Evolutionary conservation across 1,284 basidiomycete species (phyloP), one percentile per base, ranked within the genome.

Genomic region (Cutaneotrichosporon cutaneum): DNA sequence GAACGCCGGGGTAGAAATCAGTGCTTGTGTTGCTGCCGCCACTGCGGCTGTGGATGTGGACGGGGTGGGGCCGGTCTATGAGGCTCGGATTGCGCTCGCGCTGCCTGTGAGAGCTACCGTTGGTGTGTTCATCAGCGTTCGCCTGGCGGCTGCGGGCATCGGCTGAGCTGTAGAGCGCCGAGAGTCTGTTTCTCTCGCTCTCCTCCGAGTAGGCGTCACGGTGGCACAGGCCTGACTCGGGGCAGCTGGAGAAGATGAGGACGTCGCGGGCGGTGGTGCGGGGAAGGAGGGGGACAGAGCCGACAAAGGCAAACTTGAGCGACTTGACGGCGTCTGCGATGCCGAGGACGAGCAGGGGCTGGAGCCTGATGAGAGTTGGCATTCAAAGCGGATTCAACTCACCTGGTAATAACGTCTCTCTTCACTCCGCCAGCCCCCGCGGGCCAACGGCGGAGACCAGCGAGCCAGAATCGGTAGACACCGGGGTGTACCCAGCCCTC

Each of bases 401-500:
- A 76, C 75, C 62, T 70, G 26, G 73, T 66, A 0, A 72, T 64
- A 0, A 64, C 50, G n/a, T 62, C 63, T 30, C 63, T 54, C 61
- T 69, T 76, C 30, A 77, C 52, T 7, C 69, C 68, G 8, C 69
- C 71, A 10, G 50, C 30, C 6, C 32, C 58, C 8, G 30, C 58
- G 2, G 68, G 51, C 73, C 72, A 72, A 47, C 72, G 61, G n/a
- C 74, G 61, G 68, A 78, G 68, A 5, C 75, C 75, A 13, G 66
- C 69, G 10, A 78, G 59, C 72, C 74, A 73, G 61, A 77, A 78
- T 10, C 72, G 56, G 60, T 76, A 78, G 16, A 77, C 75, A 3
- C 75, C 76, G n/a, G 69, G 60, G 53, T 75, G 70, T 2, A 76
- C 70, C 72, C 73, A 77, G 18, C 75, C 76, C 61, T 78, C 75